phyloP scores from a whole-genome alignment of 1,284 basidiomycete genomes.

The Boletellus deceptivus region DNA sequence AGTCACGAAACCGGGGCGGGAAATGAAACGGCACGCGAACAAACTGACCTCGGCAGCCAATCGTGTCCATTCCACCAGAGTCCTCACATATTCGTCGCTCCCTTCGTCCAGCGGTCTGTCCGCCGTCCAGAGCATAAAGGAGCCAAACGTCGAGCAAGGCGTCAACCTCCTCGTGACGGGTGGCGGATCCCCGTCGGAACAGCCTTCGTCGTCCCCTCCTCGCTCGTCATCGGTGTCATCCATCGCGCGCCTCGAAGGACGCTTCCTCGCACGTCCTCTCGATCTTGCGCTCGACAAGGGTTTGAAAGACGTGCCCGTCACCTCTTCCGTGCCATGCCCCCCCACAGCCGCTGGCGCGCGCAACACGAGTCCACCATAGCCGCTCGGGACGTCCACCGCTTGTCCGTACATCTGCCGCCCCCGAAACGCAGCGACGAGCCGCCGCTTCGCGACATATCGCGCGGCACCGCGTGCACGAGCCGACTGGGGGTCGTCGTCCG shows the following conservation, averaged over 20 bases:
- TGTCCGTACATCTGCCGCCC: slow-evolving; percentile 69
- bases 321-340: slow-evolving; percentile 12
- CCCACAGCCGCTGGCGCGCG: slow-evolving; percentile 31
- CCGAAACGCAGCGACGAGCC: slow-evolving; percentile 65
- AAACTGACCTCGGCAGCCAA: slow-evolving; percentile 56
- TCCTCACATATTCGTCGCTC: slow-evolving; percentile 65
- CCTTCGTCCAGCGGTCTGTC: slow-evolving; percentile 67
- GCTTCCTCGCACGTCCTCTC: slow-evolving; percentile 9
- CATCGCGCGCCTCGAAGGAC: slow-evolving; percentile 1
- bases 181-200: slow-evolving; percentile 11
- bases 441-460: slow-evolving; percentile 13
- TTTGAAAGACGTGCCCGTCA: slow-evolving; percentile 5
- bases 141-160: slow-evolving; percentile 54
- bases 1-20: not conserved
- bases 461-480: not conserved
- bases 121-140: slow-evolving; percentile 69
- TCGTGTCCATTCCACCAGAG: slow-evolving; percentile 63
- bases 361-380: slow-evolving; percentile 66
- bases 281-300: slow-evolving; percentile 4
- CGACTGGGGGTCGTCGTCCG: not conserved
- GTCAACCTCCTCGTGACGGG: slow-evolving; percentile 37
- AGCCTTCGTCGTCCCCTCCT: slow-evolving; percentile 27
- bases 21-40: not conserved
- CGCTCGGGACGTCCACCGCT: slow-evolving; percentile 57
- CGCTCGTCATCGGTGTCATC: not conserved